Conservation (phyloP, 2,329 filamentous ascomycete species). For the Colletotrichum noveboracense region DNA sequence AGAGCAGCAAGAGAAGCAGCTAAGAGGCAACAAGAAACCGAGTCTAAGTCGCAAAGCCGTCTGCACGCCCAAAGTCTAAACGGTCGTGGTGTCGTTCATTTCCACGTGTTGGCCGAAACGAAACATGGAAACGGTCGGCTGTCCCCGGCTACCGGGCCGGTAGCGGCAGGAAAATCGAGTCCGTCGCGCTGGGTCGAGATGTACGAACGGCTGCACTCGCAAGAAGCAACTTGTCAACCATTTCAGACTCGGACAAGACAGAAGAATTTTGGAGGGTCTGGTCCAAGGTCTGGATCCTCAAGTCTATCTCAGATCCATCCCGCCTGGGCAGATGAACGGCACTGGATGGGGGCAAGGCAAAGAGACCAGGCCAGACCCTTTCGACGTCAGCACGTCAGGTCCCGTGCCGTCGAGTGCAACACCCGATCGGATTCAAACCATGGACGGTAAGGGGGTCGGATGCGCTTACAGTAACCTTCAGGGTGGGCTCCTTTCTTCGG, state of each 20-base stretch:
- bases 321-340: background rate
- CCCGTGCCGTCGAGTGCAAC: background rate
- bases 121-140: conserved; percentile 4
- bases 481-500: conserved; percentile 7
- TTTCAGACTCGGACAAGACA: background rate
- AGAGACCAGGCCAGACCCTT: background rate
- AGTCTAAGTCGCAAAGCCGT: background rate
- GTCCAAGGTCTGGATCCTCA: background rate
- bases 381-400: background rate
- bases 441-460: conserved; percentile 5
- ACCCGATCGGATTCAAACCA: conserved; percentile 3
- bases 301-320: background rate
- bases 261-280: background rate
- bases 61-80: conserved; percentile 11
- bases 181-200: background rate
- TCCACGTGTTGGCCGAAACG: conserved; percentile 12
- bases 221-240: background rate
- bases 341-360: background rate
- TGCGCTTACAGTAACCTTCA: conserved; percentile 1
- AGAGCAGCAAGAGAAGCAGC: background rate
- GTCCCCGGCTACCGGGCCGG: background rate
- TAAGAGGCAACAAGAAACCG: background rate
- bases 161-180: background rate
- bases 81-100: background rate
- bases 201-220: background rate